Evolutionary conservation across 495 filamentous ascomycete species (phyloP), one percentile per base, ranked within the genome.

Genomic region (Penicillium crystallinum): DNA sequence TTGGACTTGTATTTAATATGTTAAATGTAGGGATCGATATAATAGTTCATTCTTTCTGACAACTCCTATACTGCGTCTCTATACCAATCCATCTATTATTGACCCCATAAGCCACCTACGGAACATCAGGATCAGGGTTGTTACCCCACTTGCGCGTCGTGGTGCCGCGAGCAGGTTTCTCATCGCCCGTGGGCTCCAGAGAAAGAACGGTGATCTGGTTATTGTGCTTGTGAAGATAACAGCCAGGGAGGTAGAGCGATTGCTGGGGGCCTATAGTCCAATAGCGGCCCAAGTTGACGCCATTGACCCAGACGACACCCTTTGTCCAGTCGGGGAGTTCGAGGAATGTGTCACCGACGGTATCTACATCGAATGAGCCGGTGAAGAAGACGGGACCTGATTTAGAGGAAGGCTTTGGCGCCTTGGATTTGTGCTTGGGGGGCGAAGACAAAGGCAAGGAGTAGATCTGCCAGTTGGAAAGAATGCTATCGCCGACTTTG

Each of bases 221-320:
- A 5, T 42, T 55, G 14, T 23, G 49, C 27, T 58, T 40, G 31
- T 53, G 62, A 12, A 74, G 48, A 37, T 66, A 47, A 11, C 59
- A 59, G 6, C 69, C 70, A 1, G 72, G 74, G 6, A 76, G 49
- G 48, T 74, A 78, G 4, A 76, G 49, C n/a, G 68, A 71, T 53
- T 78, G 74, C 61, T 77, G 74, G 6, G 73, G 73, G 0, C 74
- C 74, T 18, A 78, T 63, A 17, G 58, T 55, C 75, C 74, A 78
- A 41, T 75, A 77, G 10, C 73, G 61, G 10, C 75, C 74, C 0
- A 78, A 55, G 43, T 78, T 72, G 18, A 70, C 64, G 14, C 67
- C 71, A 52, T 77, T 78, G 8, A 78, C 72, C 69, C 68, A 78
- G 0, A 77, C 69, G 23, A 65, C 66, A 0, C 74, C 75, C 56